These are phyloP conservation scores for Papilionanthe hybrid DNA, from an alignment of 116 monocot species.

Conservation along the genomic window DNA sequence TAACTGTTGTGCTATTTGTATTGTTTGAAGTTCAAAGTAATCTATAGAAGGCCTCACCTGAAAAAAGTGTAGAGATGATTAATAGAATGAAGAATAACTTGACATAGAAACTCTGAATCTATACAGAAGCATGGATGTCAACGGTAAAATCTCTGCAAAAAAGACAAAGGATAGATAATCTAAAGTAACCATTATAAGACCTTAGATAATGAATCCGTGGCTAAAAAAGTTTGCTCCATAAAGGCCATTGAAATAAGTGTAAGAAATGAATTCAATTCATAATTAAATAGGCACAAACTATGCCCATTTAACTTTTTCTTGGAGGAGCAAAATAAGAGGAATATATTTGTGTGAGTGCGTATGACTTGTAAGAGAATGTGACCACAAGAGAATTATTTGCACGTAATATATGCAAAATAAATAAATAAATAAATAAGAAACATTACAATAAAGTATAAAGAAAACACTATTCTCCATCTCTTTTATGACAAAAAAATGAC, in stretches of 20 bases:
- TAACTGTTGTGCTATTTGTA: conserved; percentile 9
- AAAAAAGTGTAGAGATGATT: not conserved
- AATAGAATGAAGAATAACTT: not conserved
- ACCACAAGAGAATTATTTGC: not conserved
- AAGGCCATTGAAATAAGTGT: not conserved
- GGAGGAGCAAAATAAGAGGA: not conserved
- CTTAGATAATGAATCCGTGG: not conserved
- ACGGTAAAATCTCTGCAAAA: not conserved
- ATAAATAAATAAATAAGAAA: not conserved
- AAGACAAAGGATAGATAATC: not conserved
- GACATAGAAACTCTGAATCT: not conserved
- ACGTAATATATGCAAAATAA: not conserved
- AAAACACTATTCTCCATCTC: not conserved
- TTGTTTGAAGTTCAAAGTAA: not conserved
- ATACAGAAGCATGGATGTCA: not conserved
- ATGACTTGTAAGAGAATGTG: not conserved
- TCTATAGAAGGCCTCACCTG: conserved; percentile 1
- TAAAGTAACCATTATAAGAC: no score
- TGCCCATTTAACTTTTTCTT: not conserved
- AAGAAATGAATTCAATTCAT: not conserved
- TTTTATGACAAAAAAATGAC: not conserved
- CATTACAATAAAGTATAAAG: not conserved
- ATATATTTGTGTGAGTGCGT: not conserved
- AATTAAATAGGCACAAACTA: not conserved
- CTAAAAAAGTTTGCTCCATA: not conserved